phyloP scores from a whole-genome alignment of 805 yeast genomes.

The Candida caryicola region DNA sequence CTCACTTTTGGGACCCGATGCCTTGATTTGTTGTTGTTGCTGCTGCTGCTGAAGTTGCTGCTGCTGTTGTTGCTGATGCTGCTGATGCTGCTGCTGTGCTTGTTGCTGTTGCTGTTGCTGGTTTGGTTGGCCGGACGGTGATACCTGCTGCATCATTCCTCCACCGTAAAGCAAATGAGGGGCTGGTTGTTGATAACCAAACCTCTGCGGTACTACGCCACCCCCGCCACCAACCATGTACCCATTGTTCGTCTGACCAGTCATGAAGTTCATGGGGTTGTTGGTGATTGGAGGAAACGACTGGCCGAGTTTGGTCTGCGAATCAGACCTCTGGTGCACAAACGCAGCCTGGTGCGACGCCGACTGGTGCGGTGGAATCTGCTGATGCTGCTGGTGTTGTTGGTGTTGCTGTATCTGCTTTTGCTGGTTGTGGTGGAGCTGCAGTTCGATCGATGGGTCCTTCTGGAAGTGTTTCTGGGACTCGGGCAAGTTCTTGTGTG shows the following conservation, averaged over 20 bases:
- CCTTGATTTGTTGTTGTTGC: constrained; percentile 8
- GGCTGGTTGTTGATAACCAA: constrained; percentile 15
- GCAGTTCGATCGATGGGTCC: constrained; percentile 18
- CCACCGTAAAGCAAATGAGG: constrained; percentile 25
- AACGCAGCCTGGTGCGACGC: constrained; percentile 7
- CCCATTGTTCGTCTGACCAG: constrained; percentile 10
- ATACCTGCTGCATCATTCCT: constrained; percentile 16
- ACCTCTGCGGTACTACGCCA: constrained; percentile 9
- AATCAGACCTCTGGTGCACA: constrained; percentile 14
- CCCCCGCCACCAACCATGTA: constrained; percentile 1
- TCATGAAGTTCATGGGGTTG: constrained; percentile 22
- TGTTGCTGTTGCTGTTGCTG: constrained; percentile 11
- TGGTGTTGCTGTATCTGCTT: constrained; percentile 14
- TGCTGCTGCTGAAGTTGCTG: constrained; percentile 8
- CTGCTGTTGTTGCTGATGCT: constrained; percentile 8
- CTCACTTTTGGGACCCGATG: constrained; percentile 36
- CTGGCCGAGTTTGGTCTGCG: constrained; percentile 21
- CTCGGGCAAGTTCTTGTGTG: constrained; percentile 53
- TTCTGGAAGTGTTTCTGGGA: constrained; percentile 29
- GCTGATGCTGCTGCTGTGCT: constrained; percentile 4
- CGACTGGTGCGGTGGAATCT: constrained; percentile 6
- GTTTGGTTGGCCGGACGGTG: constrained; percentile 1
- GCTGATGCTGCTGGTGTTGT: constrained; percentile 6
- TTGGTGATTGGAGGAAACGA: constrained; percentile 13
- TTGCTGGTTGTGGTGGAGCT: constrained; percentile 16